Percentiles rank a stretch among this genome's conserved stretches.
Conservation (phyloP, 179 eudicot genomes). For the Vitellaria paradoxa region DNA sequence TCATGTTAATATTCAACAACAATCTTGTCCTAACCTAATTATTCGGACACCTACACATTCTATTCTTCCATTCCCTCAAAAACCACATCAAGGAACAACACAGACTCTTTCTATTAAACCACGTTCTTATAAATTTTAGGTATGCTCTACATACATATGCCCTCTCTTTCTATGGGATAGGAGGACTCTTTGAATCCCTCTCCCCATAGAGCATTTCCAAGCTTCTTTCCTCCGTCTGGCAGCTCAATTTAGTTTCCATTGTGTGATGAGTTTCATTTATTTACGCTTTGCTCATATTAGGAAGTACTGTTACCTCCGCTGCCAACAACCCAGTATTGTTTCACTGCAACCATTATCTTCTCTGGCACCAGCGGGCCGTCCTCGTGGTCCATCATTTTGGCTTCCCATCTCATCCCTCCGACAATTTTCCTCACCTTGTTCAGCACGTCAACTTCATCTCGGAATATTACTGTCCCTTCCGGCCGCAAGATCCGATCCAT, state of each 20-base stretch:
- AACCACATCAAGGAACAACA: no score
- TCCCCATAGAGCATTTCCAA: neutral
- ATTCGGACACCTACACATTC: no score
- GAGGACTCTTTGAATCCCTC: neutral
- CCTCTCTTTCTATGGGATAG: neutral
- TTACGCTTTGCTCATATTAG: neutral
- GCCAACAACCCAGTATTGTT: slow-evolving; percentile 32
- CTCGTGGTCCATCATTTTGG: slow-evolving; percentile 60
- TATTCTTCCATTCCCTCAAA: no score
- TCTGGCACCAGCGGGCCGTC: slow-evolving; percentile 65
- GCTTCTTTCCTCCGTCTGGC: no score
- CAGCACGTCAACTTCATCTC: slow-evolving; percentile 63
- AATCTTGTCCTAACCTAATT: no score
- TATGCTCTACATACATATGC: neutral
- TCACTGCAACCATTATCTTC: slow-evolving; percentile 53
- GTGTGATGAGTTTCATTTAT: neutral
- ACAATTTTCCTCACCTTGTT: slow-evolving; percentile 52
- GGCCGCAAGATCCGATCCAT: slow-evolving; percentile 80
- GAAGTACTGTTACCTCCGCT: slow-evolving; percentile 18
- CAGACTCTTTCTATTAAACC: no score
- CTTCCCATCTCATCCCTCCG: slow-evolving; percentile 72
- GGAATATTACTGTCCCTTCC: slow-evolving; percentile 58
- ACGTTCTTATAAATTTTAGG: no score
- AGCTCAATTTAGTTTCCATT: neutral
- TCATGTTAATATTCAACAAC: no score